Conservation (phyloP, 768 basidiomycete genomes). For the Floccularia luteovirens region DNA sequence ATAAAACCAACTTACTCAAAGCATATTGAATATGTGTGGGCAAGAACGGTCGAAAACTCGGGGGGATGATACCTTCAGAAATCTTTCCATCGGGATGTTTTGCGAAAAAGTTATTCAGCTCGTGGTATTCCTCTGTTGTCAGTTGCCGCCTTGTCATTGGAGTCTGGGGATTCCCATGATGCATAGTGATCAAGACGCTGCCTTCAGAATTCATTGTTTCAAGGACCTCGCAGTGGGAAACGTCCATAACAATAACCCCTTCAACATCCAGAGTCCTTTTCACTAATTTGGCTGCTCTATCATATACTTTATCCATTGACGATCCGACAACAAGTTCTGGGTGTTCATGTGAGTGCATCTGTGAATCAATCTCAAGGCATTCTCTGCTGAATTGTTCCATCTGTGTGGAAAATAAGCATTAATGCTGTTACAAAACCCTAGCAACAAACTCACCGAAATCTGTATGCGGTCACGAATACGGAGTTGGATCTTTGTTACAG, state of each 20-base stretch:
- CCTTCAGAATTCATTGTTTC: slow-evolving; percentile 62
- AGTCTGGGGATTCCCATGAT: slow-evolving; percentile 53
- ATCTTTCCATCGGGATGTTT: slow-evolving; percentile 82
- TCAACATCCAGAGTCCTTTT: slow-evolving; percentile 88
- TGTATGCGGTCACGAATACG: slow-evolving; percentile 89
- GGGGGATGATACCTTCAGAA: slow-evolving; percentile 79
- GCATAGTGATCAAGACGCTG: slow-evolving; percentile 59
- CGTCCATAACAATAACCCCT: slow-evolving; percentile 87
- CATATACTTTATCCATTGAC: slow-evolving; percentile 85
- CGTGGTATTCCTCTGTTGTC: slow-evolving; percentile 63
- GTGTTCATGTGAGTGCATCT: slow-evolving; percentile 25
- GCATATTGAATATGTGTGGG: slow-evolving; percentile 82
- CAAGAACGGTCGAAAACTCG: slow-evolving; percentile 76
- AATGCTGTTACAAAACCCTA: background rate
- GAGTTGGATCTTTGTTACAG: slow-evolving; percentile 61
- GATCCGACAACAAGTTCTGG: slow-evolving; percentile 27
- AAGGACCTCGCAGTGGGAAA: slow-evolving; percentile 83
- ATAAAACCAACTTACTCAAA: slow-evolving; percentile 48
- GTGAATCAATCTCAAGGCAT: slow-evolving; percentile 83
- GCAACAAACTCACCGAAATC: slow-evolving; percentile 55
- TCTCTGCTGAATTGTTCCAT: slow-evolving; percentile 97
- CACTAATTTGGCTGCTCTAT: slow-evolving; percentile 84
- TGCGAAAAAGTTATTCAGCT: slow-evolving; percentile 64
- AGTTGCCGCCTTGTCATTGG: slow-evolving; percentile 49
- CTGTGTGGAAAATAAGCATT: slow-evolving; percentile 20